phyloP scores from a whole-genome alignment of 371 early-diverging fungal genomes.

The Mucor mucedo region DNA sequence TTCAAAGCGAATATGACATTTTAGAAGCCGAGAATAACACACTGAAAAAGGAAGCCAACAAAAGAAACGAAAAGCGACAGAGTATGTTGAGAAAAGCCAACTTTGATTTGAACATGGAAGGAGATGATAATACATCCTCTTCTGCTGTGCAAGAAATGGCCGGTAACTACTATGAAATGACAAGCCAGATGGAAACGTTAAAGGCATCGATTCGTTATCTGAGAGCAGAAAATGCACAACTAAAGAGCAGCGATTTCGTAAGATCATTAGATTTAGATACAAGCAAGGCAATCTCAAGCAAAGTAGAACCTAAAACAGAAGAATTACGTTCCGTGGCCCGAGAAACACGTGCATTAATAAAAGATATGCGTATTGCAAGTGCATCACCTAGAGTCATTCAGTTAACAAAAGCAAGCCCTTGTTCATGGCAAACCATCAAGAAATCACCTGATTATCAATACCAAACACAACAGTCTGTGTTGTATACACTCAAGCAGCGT shows the following conservation, averaged over 20 bases:
- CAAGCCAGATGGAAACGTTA: constrained; percentile 62
- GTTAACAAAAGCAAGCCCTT: constrained; percentile 26
- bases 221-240: constrained; percentile 80
- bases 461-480: constrained; percentile 73
- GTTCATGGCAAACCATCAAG: constrained; percentile 61
- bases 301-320: constrained; percentile 7
- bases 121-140: neutral
- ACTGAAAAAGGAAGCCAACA: constrained; percentile 58
- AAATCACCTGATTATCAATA: constrained; percentile 72
- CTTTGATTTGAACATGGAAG: constrained; percentile 25
- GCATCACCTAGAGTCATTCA: constrained; percentile 64
- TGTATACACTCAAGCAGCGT: constrained; percentile 67
- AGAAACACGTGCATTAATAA: constrained; percentile 43
- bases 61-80: constrained; percentile 48
- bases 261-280: constrained; percentile 42
- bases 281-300: neutral
- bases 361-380: constrained; percentile 55
- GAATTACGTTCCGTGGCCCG: constrained; percentile 27
- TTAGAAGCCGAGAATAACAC: constrained; percentile 68
- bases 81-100: constrained; percentile 34
- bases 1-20: constrained; percentile 74
- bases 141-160: constrained; percentile 24
- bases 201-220: constrained; percentile 76
- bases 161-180: constrained; percentile 26
- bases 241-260: constrained; percentile 65